Conservation (phyloP, 2,329 filamentous ascomycete genomes). For the Cytospora piceae region DNA sequence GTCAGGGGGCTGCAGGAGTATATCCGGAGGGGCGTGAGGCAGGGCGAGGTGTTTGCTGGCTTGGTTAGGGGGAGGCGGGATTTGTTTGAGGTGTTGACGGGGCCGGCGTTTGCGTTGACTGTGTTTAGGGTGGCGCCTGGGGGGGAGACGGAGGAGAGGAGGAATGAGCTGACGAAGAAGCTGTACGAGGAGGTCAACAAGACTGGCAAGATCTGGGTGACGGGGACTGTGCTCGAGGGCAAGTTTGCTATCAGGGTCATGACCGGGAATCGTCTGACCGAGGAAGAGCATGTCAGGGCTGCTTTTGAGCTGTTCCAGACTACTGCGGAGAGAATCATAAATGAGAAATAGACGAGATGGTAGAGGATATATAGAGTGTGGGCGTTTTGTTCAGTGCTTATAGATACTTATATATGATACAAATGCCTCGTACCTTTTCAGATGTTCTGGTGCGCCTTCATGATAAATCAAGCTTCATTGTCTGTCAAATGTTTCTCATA, state of each 20-base stretch:
- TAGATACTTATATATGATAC: background rate
- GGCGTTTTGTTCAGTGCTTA: background rate
- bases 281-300: slow-evolving; percentile 71
- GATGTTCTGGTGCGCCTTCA: too few species aligned
- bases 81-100: slow-evolving; percentile 75
- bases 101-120: slow-evolving; percentile 77
- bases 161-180: slow-evolving; percentile 71
- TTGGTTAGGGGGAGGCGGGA: slow-evolving; percentile 64
- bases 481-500: background rate
- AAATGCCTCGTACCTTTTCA: too few species aligned
- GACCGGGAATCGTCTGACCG: slow-evolving; percentile 69
- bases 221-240: slow-evolving; percentile 71
- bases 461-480: too few species aligned
- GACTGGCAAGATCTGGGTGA: slow-evolving; percentile 80
- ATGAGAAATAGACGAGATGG: slow-evolving; percentile 26
- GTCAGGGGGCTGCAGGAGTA: slow-evolving; percentile 71
- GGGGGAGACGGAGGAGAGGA: slow-evolving; percentile 48
- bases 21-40: slow-evolving; percentile 67
- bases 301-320: slow-evolving; percentile 76
- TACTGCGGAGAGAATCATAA: slow-evolving; percentile 60
- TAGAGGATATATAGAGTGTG: background rate
- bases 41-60: slow-evolving; percentile 72
- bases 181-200: slow-evolving; percentile 77
- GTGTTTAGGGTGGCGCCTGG: slow-evolving; percentile 68
- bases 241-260: slow-evolving; percentile 82